Base-by-base conservation (phyloP, 1,284 basidiomycete species). In the Sphaerobolus stellatus region DNA sequence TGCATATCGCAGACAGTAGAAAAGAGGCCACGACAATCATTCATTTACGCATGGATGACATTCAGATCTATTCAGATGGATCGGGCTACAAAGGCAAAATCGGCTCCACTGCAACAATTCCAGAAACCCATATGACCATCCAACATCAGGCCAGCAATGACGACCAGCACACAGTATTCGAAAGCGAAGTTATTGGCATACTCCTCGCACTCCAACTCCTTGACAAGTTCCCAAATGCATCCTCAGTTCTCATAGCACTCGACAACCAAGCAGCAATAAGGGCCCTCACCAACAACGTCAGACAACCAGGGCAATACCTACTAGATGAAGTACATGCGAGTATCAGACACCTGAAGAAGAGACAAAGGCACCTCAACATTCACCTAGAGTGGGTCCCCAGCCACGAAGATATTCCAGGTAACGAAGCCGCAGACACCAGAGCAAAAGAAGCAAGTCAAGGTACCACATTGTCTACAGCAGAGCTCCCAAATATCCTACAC, bases 181-280 rank as follows among this genome's bases (percentile, higher is more conserved):
- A 74, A 49, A 69, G 62, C 0, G 66, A 73, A 57, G 48, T 60
- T 0, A 60, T 68, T 0, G 70, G 67, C 3, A 50, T 66, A 1
- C 50, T 64, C 1, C 54, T 67, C 1, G 63, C 49, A 6, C 8
- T 61, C 2, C 40, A 64, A 18, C 52, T 65, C 3, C 36, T 62
- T n/a, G 24, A 20, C 5, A 40, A 28, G 16, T 27, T 22, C 13
- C 5, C 7, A 16, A 7, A 28, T 11, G 34, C 22, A 4, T 3
- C 20, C 3, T 30, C 36, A 3, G 25, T 33, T 14, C 33, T 41
- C 5, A 50, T 50, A n/a, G 49, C 49, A 24, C 33, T 41, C 8
- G 36, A 50, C 36, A 50, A 50, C 29, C 49, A 50, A 28, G 33
- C 49, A 29, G 49, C 36, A 4, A 50, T 50, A 3, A 6, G 9